Conservation (phyloP, 2,329 filamentous ascomycete genomes). For the Aspergillus sp. region DNA sequence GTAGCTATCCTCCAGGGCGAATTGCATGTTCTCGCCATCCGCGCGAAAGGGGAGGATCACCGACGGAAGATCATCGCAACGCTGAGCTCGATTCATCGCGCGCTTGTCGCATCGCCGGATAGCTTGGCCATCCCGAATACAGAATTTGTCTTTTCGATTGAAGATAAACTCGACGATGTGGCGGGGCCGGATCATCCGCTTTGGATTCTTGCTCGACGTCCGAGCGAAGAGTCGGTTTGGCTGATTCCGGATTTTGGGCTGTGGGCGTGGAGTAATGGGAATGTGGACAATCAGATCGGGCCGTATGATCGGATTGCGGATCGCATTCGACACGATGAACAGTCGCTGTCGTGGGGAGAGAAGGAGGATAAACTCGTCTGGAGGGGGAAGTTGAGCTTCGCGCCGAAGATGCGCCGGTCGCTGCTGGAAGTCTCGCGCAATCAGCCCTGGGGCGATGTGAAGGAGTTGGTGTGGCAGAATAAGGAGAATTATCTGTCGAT, state of each 20-base stretch:
- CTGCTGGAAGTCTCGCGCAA: neutral
- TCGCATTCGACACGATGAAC: conserved; percentile 1
- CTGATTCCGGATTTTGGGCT: conserved; percentile 3
- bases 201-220: conserved; percentile 1
- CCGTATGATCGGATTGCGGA: neutral
- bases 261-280: conserved; percentile 1
- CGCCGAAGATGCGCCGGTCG: conserved; percentile 2
- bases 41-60: neutral
- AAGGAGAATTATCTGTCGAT: neutral
- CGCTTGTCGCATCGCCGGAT: neutral
- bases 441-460: neutral
- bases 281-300: neutral
- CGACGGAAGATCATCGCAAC: conserved; percentile 1
- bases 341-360: neutral
- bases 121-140: conserved; percentile 9
- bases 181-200: neutral
- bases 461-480: neutral
- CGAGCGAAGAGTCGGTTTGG: conserved; percentile 1
- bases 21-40: conserved; percentile 1
- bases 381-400: conserved; percentile 3
- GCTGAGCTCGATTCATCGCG: conserved; percentile 1
- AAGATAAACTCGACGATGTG: conserved; percentile 1
- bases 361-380: conserved; percentile 2
- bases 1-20: conserved; percentile 4
- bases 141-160: conserved; percentile 1